A percentile compares a stretch with the other conserved stretches of the same genome.
These are phyloP conservation scores for Xylariaceae sp. DNA, from an alignment of 2,329 filamentous ascomycete species.

Conservation along the genomic window DNA sequence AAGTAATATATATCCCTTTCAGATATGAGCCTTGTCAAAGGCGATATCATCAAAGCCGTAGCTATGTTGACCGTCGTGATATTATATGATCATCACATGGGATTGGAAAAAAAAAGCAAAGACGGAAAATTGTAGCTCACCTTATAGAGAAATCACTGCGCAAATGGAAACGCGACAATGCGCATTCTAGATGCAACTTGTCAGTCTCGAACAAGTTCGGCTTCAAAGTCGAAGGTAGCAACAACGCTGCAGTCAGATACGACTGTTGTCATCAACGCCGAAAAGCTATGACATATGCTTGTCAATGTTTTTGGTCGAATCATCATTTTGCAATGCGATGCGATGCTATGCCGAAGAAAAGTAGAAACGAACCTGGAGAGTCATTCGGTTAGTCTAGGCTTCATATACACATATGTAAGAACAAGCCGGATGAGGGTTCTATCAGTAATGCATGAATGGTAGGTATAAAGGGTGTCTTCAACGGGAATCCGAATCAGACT, in stretches of 20 bases:
- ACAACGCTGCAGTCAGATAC: conserved; percentile 38
- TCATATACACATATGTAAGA: neutral
- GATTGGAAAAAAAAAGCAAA: conserved; percentile 13
- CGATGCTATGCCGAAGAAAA: conserved; percentile 2
- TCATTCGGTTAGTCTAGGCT: conserved; percentile 10
- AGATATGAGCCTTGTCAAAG: conserved; percentile 62
- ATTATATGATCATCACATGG: conserved; percentile 66
- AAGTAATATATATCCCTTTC: conserved; percentile 14
- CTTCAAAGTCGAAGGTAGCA: conserved; percentile 1
- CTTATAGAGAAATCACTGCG: conserved; percentile 12
- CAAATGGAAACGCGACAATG: neutral
- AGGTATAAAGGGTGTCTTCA: conserved; percentile 54
- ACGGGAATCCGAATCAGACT: conserved; percentile 60
- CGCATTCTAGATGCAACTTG: conserved; percentile 12
- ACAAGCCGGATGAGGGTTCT: conserved; percentile 8
- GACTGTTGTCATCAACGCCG: conserved; percentile 46
- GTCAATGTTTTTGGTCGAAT: conserved; percentile 74
- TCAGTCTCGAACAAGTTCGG: conserved; percentile 28
- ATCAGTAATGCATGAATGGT: conserved; percentile 52
- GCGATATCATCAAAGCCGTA: conserved; percentile 72
- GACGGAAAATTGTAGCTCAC: conserved; percentile 11
- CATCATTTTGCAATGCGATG: conserved; percentile 58
- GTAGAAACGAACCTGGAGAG: conserved; percentile 15
- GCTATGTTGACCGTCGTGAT: conserved; percentile 87
- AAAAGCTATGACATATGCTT: conserved; percentile 95